A percentile compares a stretch with the other conserved stretches of the same genome.
These are phyloP conservation scores for Atkinsonella texensis DNA, from an alignment of 2,329 filamentous ascomycete species.

Conservation along the genomic window DNA sequence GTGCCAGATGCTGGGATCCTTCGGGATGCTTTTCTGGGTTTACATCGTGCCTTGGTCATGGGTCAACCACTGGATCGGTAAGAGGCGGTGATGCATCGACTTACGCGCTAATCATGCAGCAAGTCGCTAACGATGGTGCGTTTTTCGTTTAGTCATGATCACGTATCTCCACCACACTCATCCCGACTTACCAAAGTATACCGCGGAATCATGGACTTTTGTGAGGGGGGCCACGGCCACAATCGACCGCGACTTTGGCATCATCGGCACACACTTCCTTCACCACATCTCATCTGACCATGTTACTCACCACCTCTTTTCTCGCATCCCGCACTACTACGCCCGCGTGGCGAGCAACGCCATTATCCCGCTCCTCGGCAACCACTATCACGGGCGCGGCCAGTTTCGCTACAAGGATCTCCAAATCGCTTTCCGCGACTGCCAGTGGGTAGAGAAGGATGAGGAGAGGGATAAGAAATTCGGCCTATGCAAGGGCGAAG, in stretches of 20 bases:
- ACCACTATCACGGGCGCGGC: slow-evolving; percentile 57
- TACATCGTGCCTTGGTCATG: slow-evolving; percentile 56
- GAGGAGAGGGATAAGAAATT: background rate
- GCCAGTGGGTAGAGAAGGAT: slow-evolving; percentile 1
- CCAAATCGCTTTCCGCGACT: background rate
- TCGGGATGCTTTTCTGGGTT: slow-evolving; percentile 40
- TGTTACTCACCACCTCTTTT: slow-evolving; percentile 48
- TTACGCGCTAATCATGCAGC: background rate
- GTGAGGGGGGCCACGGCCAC: slow-evolving; percentile 48
- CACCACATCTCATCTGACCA: slow-evolving; percentile 50
- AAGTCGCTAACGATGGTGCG: background rate
- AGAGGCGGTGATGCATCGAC: slow-evolving; percentile 11
- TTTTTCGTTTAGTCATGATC: slow-evolving; percentile 46
- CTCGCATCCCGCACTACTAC: slow-evolving; percentile 30
- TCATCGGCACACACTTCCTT: slow-evolving; percentile 49
- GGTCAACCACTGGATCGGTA: slow-evolving; percentile 60
- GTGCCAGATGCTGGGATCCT: slow-evolving; percentile 42
- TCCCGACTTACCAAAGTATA: slow-evolving; percentile 32
- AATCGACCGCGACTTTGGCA: slow-evolving; percentile 50
- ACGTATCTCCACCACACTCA: slow-evolving; percentile 56
- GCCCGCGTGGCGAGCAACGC: slow-evolving; percentile 41
- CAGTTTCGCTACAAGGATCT: background rate
- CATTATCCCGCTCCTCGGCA: slow-evolving; percentile 85
- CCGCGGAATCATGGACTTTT: slow-evolving; percentile 45
- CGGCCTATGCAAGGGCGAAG: background rate